Evolutionary conservation across 805 yeast species (phyloP).

Genomic region (Candida adriatica): DNA sequence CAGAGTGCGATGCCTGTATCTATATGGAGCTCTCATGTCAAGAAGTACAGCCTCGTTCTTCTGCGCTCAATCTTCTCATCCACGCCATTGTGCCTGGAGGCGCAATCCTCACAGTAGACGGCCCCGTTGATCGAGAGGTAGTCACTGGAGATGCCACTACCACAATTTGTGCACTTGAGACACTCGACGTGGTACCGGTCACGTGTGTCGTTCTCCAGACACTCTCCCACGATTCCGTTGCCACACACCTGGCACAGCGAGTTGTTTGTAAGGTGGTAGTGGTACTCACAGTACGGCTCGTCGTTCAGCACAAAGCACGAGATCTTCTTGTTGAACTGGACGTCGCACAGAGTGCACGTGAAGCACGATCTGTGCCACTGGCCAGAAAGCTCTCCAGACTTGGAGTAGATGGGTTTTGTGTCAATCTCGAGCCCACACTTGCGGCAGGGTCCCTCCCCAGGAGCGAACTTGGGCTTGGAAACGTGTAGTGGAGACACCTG

Average conservation of each 20-base stretch:
- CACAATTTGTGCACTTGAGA: slow-evolving; percentile 61
- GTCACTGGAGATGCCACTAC: slow-evolving; percentile 41
- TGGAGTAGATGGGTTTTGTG: slow-evolving; percentile 73
- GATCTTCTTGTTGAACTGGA: slow-evolving; percentile 49
- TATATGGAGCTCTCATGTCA: too few relatives aligned
- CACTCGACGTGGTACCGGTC: slow-evolving; percentile 76
- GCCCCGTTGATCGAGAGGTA: slow-evolving; percentile 44
- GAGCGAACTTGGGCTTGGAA: slow-evolving; percentile 27
- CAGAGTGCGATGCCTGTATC: too few relatives aligned
- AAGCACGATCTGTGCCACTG: slow-evolving; percentile 94
- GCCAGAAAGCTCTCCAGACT: slow-evolving; percentile 73
- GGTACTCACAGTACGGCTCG: slow-evolving; percentile 73
- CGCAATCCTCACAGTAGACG: slow-evolving; percentile 43
- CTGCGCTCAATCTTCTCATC: slow-evolving; percentile 19
- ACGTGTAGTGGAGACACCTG: neutral
- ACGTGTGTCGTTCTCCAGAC: slow-evolving; percentile 67
- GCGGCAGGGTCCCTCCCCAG: slow-evolving; percentile 82
- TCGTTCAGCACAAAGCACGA: slow-evolving; percentile 75
- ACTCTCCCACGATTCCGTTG: slow-evolving; percentile 81
- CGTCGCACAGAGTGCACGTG: slow-evolving; percentile 58
- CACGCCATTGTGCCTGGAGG: slow-evolving; percentile 1
- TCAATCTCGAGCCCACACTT: slow-evolving; percentile 51
- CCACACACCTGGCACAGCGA: slow-evolving; percentile 69
- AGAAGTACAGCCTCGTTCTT: slow-evolving; percentile 21
- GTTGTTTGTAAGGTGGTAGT: slow-evolving; percentile 68